phyloP scores from a whole-genome alignment of 164 flowering plant genomes.

The Buxus sempervirens region DNA sequence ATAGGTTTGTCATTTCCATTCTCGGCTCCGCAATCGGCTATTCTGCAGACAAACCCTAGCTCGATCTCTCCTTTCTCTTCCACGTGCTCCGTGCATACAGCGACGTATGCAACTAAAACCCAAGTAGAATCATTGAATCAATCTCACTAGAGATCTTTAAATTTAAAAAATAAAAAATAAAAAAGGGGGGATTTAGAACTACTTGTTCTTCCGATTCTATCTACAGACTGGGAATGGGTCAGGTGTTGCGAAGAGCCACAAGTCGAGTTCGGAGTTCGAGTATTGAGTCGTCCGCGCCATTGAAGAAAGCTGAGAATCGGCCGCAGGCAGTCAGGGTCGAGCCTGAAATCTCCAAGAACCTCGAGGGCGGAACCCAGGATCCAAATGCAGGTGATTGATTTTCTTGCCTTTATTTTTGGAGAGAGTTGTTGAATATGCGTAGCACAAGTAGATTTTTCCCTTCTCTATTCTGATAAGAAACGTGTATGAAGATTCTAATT shows the following conservation, averaged over 20 bases:
- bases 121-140: background rate
- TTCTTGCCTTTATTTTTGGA: background rate
- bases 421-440: too few species aligned
- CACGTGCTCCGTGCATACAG: background rate
- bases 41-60: conserved; percentile 6
- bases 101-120: background rate
- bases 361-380: conserved; percentile 7
- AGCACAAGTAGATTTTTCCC: background rate
- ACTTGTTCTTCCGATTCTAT: too few species aligned
- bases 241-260: conserved; percentile 80
- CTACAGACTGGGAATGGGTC: conserved; percentile 49
- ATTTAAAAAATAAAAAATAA: too few species aligned
- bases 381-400: conserved; percentile 22
- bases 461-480: background rate
- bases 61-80: background rate
- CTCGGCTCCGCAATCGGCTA: background rate
- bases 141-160: too few species aligned
- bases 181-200: too few species aligned
- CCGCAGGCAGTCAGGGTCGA: conserved; percentile 26
- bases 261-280: conserved; percentile 41
- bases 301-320: conserved; percentile 34
- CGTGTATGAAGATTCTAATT: too few species aligned
- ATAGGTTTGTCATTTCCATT: background rate
- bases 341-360: conserved; percentile 18
- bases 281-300: conserved; percentile 26